Base-by-base conservation (phyloP, 1,139 yeast species). In the Hansenula anomala region DNA sequence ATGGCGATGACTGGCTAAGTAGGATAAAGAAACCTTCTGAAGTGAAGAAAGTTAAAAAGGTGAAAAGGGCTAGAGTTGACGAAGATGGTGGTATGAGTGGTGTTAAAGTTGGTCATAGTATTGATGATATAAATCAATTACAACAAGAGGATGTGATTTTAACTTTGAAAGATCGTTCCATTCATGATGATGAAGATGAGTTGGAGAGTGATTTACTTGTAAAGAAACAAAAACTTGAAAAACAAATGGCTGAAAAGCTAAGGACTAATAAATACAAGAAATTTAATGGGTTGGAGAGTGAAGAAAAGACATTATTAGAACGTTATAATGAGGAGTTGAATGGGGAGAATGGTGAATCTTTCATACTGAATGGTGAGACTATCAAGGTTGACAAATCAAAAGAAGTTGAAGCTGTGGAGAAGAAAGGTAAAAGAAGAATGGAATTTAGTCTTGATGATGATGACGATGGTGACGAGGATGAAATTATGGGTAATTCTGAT, bases 91-190 rank as follows among this genome's bases (percentile, higher is more conserved):
- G 62, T 36, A 44, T 66, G 16, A 52, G 55, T 6, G 75, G 74
- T 1, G 42, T 75, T 4, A 65, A 61, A 31, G 71, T 80, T 10
- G 71, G 68, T 0, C 85, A 78, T 54, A 61, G 59, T 30, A 38
- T 63, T 6, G 52, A 56, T 7, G 78, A 73, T 18, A 52, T 78
- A n/a, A 54, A 55, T 3, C 56, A 51, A 7, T 43, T 69, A 12
- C 38, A 35, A 18, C 39, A 34, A 4, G 74, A 65, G n/a, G 76
- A 74, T 17, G 75, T 76, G 1, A 66, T 85, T 2, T 62, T 88
- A 38, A 85, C 92, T 0, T 62, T 87, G 34, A 75, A 80, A 40
- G 96, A 88, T 45, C 57, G 65, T 1, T 66, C 66, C 7, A 61
- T 85, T 3, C 49, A 75, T 20, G 79, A 70, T 28, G 79, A 73